Conservation (phyloP, 2,329 filamentous ascomycete genomes). For the Phyllosticta ampelicida region DNA sequence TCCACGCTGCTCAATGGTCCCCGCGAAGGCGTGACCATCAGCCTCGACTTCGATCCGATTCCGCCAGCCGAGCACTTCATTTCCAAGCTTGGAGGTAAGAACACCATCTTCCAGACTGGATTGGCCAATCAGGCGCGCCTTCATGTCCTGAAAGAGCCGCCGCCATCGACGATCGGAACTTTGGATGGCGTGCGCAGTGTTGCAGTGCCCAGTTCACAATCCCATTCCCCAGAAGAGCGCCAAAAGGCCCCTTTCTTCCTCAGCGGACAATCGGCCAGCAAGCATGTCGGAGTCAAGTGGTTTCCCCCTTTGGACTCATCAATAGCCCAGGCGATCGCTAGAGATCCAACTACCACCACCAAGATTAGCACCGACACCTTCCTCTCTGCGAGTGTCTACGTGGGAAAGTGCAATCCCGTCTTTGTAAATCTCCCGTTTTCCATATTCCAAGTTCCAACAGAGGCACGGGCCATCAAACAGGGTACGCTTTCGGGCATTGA, state of each 20-base stretch:
- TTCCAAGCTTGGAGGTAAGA: neutral
- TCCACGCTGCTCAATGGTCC: conserved; percentile 1
- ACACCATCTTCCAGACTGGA: neutral
- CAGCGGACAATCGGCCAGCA: too few relatives aligned
- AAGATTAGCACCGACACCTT: neutral
- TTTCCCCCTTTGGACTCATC: neutral
- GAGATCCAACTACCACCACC: neutral
- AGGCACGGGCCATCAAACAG: neutral
- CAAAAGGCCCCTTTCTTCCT: neutral
- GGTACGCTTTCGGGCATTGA: neutral
- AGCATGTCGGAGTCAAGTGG: neutral
- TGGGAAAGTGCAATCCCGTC: neutral
- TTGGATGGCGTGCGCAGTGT: neutral
- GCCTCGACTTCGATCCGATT: neutral
- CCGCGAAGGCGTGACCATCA: neutral
- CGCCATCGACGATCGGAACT: neutral
- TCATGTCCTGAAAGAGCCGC: neutral
- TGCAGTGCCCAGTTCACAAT: neutral
- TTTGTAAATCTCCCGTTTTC: neutral
- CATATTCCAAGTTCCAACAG: neutral
- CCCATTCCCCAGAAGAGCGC: neutral
- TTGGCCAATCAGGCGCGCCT: neutral
- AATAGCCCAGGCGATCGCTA: neutral
- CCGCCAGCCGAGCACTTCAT: neutral
- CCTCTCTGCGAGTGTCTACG: neutral